phyloP scores from a whole-genome alignment of 2,329 filamentous ascomycete genomes.

The Sporothrix humicola region DNA sequence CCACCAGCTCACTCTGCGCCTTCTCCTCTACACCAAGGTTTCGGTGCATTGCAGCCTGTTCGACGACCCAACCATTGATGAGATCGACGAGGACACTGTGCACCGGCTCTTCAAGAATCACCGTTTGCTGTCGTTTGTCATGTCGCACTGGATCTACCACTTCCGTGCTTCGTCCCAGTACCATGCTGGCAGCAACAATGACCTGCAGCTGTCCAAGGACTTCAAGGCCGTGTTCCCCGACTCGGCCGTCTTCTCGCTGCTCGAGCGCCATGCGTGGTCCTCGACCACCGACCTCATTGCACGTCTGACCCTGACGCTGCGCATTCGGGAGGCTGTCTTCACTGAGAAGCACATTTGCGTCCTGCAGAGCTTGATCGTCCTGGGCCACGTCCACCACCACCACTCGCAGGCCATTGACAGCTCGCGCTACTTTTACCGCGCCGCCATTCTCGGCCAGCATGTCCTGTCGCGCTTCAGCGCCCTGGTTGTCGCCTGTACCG shows the following conservation, averaged over 20 bases:
- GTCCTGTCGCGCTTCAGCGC: conserved; percentile 45
- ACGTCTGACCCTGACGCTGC: conserved; percentile 46
- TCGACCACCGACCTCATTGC: conserved; percentile 40
- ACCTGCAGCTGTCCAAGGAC: conserved; percentile 43
- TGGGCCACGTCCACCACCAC: conserved; percentile 45
- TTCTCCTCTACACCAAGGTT: conserved; percentile 47
- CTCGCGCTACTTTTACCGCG: conserved; percentile 48
- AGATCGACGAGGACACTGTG: conserved; percentile 40
- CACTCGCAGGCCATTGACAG: conserved; percentile 40
- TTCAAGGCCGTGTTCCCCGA: conserved; percentile 48
- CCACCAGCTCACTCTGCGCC: conserved; percentile 43
- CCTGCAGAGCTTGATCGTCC: conserved; percentile 47
- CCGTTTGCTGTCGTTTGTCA: conserved; percentile 46
- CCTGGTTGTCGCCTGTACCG: conserved; percentile 46
- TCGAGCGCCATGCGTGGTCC: conserved; percentile 46
- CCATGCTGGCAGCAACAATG: conserved; percentile 36
- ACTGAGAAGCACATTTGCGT: conserved; percentile 46
- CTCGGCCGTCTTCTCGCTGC: conserved; percentile 46
- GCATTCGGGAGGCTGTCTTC: conserved; percentile 47
- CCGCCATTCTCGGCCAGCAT: conserved; percentile 62
- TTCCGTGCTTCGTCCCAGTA: conserved; percentile 46
- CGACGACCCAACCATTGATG: conserved; percentile 43
- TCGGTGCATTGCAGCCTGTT: conserved; percentile 38
- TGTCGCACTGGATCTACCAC: conserved; percentile 48
- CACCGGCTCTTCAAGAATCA: conserved; percentile 42